These are phyloP conservation scores for Knoxdaviesia capensis DNA, from an alignment of 2,329 filamentous ascomycete species.

Conservation along the genomic window DNA sequence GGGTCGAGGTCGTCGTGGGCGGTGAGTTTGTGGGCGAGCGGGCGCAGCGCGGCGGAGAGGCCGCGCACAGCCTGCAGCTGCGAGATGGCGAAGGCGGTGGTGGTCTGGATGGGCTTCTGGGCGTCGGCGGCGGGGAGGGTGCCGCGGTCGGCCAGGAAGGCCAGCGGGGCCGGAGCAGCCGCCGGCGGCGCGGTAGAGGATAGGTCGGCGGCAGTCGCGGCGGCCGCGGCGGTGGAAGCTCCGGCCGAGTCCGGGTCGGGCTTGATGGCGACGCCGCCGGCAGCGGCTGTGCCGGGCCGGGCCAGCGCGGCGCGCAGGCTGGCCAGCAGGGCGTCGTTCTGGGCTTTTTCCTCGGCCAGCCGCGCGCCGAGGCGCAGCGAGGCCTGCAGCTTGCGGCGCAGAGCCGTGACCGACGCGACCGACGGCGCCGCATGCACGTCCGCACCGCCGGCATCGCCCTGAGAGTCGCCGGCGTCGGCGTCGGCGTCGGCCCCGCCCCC, in stretches of 20 bases:
- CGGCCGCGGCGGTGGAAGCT: background rate
- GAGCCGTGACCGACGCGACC: slow-evolving; percentile 46
- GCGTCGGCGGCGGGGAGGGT: slow-evolving; percentile 28
- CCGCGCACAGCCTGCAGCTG: slow-evolving; percentile 64
- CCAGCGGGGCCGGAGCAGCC: slow-evolving; percentile 18
- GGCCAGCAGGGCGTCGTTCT: slow-evolving; percentile 50
- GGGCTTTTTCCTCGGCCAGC: slow-evolving; percentile 46
- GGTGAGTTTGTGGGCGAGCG: slow-evolving; percentile 43
- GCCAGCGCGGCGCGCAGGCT: slow-evolving; percentile 32
- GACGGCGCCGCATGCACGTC: too few species aligned
- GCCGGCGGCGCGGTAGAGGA: background rate
- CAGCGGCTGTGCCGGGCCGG: slow-evolving; percentile 9
- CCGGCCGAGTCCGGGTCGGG: slow-evolving; percentile 7
- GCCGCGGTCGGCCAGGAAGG: slow-evolving; percentile 35
- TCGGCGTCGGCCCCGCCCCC: slow-evolving; percentile 4
- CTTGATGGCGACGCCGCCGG: slow-evolving; percentile 9
- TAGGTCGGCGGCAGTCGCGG: slow-evolving; percentile 3
- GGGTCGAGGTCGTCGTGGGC: slow-evolving; percentile 1
- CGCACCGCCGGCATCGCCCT: slow-evolving; percentile 10
- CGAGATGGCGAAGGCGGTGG: slow-evolving; percentile 58
- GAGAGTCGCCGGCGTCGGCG: background rate
- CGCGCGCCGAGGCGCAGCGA: slow-evolving; percentile 55
- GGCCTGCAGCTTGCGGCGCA: slow-evolving; percentile 56
- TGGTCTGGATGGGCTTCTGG: slow-evolving; percentile 42
- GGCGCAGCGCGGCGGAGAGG: slow-evolving; percentile 37